phyloP scores from a whole-genome alignment of 2,329 filamentous ascomycete species.

The Ceratocystis colombiana region DNA sequence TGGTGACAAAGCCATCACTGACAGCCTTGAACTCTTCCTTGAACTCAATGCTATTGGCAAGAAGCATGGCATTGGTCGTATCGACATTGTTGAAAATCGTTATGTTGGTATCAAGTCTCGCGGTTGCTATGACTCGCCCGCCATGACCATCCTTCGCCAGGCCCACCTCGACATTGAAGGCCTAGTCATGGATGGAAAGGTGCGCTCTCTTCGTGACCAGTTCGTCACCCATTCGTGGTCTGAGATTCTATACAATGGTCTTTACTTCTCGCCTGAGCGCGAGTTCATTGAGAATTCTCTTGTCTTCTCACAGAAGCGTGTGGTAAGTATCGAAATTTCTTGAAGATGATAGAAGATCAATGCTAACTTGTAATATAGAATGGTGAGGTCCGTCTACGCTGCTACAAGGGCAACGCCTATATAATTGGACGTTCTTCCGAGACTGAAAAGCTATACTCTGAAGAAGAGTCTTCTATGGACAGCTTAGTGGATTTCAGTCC shows the following conservation, averaged over 20 bases:
- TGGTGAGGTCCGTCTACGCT: constrained; percentile 33
- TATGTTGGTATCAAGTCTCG: constrained; percentile 33
- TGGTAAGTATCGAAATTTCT: constrained; percentile 29
- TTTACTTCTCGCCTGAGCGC: constrained; percentile 43
- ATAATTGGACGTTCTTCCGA: constrained; percentile 39
- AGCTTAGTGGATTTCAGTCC: constrained; percentile 38
- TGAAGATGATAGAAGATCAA: neutral
- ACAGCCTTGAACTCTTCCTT: constrained; percentile 55
- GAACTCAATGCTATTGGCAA: constrained; percentile 54
- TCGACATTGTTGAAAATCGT: constrained; percentile 46
- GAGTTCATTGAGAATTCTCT: constrained; percentile 54
- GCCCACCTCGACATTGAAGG: constrained; percentile 44
- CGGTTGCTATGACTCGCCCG: constrained; percentile 41
- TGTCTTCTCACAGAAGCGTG: constrained; percentile 46
- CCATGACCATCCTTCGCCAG: constrained; percentile 29
- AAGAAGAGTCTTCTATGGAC: constrained; percentile 43
- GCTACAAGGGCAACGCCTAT: constrained; percentile 43
- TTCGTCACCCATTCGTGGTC: constrained; percentile 41
- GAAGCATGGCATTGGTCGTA: constrained; percentile 56
- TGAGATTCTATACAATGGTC: constrained; percentile 41
- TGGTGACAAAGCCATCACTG: constrained; percentile 49
- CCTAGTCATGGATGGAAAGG: constrained; percentile 46
- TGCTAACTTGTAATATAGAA: constrained; percentile 24
- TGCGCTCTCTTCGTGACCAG: constrained; percentile 45
- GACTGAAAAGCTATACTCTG: constrained; percentile 43